Base-by-base conservation (phyloP, 805 yeast species). In the Metschnikowia picachoensis region DNA sequence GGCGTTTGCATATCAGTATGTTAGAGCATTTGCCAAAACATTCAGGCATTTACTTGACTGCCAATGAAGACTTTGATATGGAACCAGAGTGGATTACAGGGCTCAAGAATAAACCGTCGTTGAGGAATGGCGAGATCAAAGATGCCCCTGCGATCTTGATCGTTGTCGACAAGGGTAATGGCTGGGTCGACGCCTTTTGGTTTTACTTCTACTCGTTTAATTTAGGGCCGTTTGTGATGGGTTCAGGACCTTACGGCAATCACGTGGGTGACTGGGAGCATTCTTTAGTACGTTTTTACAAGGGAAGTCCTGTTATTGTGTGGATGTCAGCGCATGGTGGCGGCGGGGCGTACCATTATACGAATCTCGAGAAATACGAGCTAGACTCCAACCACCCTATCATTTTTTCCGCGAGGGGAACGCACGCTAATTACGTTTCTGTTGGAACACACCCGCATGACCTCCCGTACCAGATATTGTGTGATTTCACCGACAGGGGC, bases 311-410 rank as follows among this genome's bases (percentile, higher is more conserved):
- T 0, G 73, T 82, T 11, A 78, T 85, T 43, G 80, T 91, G 16
- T 92, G 98, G 98, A 86, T 94, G 95, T 84, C 95, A 28, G 98
- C 97, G 0, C 99, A 92, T 65, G 96, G 97, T 2, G 97, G 98
- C 11, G 99, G 99, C 8, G 85, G 90, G 29, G 97, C 96, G 0
- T 92, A 85, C 61, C 74, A 76, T 51, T 91, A 83, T 62, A 73
- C 77, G n/a, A 85, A 88, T 20, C 65, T 91, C 44, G 96, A 89
- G 60, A 83, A 81, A 57, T 70, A 77, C 49, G 76, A 71, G 41
- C 56, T 62, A 17, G 71, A 69, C 41, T 55, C 65, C 8, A 61
- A 58, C 7, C 76, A 72, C 54, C 97, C 98, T 0, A 76, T 90
- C 16, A 78, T 94, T 0, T 94, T 87, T 64, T 80, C 94, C 16